Evolutionary conservation across 306 rosid species (phyloP).

Genomic region (Lathyrus tuberosus): DNA sequence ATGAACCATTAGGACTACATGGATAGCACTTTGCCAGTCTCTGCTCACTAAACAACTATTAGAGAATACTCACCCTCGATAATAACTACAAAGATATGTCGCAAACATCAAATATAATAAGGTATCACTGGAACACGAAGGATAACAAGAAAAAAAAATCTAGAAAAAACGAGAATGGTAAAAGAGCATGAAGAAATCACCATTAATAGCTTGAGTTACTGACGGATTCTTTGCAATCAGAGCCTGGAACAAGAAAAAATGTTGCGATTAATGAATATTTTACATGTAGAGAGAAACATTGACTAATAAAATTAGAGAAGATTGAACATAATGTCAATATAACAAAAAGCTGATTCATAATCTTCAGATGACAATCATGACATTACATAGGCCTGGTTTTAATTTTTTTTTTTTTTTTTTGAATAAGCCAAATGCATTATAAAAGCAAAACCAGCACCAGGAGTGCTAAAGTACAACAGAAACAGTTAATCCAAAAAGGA

Average conservation of each 20-base stretch:
- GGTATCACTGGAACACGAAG: background rate
- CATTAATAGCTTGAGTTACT: slow-evolving; percentile 54
- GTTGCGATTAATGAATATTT: slow-evolving; percentile 3
- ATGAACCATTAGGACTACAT: too few relatives aligned
- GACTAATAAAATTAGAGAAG: background rate
- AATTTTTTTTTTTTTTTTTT: too few relatives aligned
- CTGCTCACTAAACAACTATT: too few relatives aligned
- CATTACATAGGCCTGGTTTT: background rate
- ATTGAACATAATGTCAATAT: slow-evolving; percentile 13
- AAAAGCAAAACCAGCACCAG: too few relatives aligned
- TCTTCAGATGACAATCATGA: background rate
- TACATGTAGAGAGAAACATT: background rate
- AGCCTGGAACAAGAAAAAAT: slow-evolving; percentile 61
- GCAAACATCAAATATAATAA: slow-evolving; percentile 31
- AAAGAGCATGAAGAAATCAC: slow-evolving; percentile 44
- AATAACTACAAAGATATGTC: slow-evolving; percentile 15
- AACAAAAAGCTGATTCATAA: slow-evolving; percentile 6
- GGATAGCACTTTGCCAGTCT: too few relatives aligned
- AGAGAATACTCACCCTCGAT: background rate
- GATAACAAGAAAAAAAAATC: slow-evolving; percentile 20
- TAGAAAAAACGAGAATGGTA: slow-evolving; percentile 11
- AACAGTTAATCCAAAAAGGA: too few relatives aligned
- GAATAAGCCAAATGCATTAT: too few relatives aligned
- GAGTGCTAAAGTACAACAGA: too few relatives aligned
- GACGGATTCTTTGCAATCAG: slow-evolving; percentile 68